A percentile compares a stretch with the other conserved stretches of the same genome.
Evolutionary conservation across 345 rosid genomes (phyloP).

Genomic region (Theobroma cacao): DNA sequence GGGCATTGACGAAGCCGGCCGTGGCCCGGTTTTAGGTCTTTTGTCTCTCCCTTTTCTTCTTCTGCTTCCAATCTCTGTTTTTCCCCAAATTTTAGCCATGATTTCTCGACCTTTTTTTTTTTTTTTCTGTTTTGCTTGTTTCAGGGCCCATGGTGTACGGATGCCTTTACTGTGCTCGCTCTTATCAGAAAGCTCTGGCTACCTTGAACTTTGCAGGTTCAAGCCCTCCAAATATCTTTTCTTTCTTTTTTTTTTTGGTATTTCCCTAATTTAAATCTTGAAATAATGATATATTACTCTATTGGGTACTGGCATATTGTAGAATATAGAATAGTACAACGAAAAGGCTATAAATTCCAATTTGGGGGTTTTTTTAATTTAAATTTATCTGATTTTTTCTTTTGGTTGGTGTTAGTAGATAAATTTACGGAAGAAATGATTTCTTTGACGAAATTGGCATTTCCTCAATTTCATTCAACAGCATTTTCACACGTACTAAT

Average conservation of each 20-base stretch:
- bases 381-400: background rate
- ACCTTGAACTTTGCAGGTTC: slow-evolving; percentile 79
- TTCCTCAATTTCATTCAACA: background rate
- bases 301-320: background rate
- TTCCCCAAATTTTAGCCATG: background rate
- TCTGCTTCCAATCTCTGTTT: background rate
- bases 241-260: background rate
- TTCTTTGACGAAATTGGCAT: background rate
- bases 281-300: background rate
- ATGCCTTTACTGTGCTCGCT: slow-evolving; percentile 82
- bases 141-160: slow-evolving; percentile 99
- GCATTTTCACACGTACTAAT: background rate
- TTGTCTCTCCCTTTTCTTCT: slow-evolving; percentile 33
- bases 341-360: background rate
- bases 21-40: slow-evolving; percentile 85
- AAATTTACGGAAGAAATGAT: background rate
- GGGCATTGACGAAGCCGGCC: slow-evolving; percentile 98
- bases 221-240: background rate
- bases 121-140: slow-evolving; percentile 6
- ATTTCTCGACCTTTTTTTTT: background rate
- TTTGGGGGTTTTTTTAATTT: background rate
- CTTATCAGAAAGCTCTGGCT: slow-evolving; percentile 73
- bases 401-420: background rate
- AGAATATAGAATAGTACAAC: background rate
- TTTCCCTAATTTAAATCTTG: background rate